These are phyloP conservation scores for Chiua virens DNA, from an alignment of 768 basidiomycete genomes.

Conservation along the genomic window DNA sequence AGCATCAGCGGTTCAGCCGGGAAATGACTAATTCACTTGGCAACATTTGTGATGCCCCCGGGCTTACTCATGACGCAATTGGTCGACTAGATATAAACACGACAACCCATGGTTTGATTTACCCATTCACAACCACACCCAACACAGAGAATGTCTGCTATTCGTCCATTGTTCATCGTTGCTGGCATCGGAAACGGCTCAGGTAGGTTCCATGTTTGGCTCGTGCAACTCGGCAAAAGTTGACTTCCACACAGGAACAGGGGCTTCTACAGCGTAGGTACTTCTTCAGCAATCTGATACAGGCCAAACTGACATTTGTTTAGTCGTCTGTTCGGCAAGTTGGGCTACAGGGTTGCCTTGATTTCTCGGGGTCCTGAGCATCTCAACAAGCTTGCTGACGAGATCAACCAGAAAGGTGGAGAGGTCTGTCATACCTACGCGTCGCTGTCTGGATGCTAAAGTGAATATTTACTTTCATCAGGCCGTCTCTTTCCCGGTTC, in stretches of 20 bases:
- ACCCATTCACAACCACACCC: not conserved
- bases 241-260: constrained; percentile 44
- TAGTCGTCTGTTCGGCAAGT: constrained; percentile 59
- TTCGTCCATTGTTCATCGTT: constrained; percentile 56
- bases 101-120: not conserved
- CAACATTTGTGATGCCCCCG: constrained; percentile 12
- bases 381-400: constrained; percentile 51
- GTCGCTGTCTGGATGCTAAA: not conserved
- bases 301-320: not conserved
- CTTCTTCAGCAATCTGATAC: not conserved
- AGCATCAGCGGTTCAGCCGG: no score
- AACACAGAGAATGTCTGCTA: constrained; percentile 25
- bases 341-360: constrained; percentile 67
- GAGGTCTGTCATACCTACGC: constrained; percentile 39
- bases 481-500: constrained; percentile 59
- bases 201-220: constrained; percentile 20
- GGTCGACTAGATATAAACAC: constrained; percentile 11
- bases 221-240: not conserved
- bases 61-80: constrained; percentile 18
- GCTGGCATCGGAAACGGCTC: constrained; percentile 51
- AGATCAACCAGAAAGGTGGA: constrained; percentile 58
- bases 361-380: constrained; percentile 56
- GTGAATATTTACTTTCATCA: constrained; percentile 22
- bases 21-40: constrained; percentile 5
- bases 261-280: constrained; percentile 56